A percentile compares a stretch with the other conserved stretches of the same genome.
Conservation (phyloP, 352 stramenopile species). For the Pythium phragmitis region DNA sequence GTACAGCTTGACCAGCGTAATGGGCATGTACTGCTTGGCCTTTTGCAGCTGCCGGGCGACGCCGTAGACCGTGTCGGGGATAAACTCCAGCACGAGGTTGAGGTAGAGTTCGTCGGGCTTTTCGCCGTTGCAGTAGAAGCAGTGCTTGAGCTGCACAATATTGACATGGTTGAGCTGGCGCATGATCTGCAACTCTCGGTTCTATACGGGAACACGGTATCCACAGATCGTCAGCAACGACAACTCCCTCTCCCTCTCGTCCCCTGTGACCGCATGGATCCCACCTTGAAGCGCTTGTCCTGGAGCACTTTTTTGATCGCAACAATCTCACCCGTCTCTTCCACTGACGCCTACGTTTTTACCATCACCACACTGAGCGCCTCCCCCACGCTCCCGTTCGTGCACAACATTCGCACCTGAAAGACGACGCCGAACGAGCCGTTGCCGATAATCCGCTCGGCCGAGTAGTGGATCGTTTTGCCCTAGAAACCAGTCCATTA, state of each 20-base stretch:
- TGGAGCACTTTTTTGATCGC: constrained; percentile 99
- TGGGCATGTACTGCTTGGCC: constrained; percentile 95
- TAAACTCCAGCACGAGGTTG: constrained; percentile 99
- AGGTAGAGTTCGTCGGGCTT: constrained; percentile 97
- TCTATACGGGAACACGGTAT: constrained; percentile 47
- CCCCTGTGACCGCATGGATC: background rate
- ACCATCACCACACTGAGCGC: background rate
- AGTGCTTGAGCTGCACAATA: constrained; percentile 99
- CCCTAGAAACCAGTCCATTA: constrained; percentile 35
- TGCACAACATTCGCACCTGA: constrained; percentile 43
- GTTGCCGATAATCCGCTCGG: constrained; percentile 99
- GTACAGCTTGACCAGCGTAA: constrained; percentile 99
- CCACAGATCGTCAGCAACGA: background rate
- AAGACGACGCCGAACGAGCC: constrained; percentile 99
- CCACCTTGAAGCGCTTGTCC: constrained; percentile 98
- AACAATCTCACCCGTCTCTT: constrained; percentile 97
- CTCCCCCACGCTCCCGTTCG: background rate
- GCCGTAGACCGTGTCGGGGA: constrained; percentile 98
- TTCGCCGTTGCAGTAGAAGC: constrained; percentile 97
- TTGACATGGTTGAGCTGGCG: constrained; percentile 97
- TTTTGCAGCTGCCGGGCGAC: constrained; percentile 96
- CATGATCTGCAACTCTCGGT: constrained; percentile 99
- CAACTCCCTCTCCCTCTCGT: background rate
- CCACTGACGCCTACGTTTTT: constrained; percentile 78
- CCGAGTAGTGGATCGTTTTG: constrained; percentile 94